A percentile compares a stretch with the other conserved stretches of the same genome.
Evolutionary conservation across 371 early-diverging fungal species (phyloP).

Genomic region (Synchytrium microbalum): DNA sequence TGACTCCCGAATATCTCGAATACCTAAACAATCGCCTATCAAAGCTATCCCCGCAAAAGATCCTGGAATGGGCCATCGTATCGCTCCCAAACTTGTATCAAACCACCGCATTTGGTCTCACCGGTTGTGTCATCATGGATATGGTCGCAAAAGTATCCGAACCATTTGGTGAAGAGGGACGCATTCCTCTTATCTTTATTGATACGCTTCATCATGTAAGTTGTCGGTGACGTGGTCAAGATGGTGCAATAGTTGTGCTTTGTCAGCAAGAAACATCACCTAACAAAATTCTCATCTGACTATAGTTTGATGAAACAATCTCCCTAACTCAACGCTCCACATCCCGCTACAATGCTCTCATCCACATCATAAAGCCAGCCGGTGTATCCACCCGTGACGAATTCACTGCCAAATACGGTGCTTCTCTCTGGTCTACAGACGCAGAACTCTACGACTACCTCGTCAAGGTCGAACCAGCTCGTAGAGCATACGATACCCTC

Average conservation of each 20-base stretch:
- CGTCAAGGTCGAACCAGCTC: constrained; percentile 88
- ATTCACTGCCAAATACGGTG: constrained; percentile 65
- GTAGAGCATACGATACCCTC: constrained; percentile 73
- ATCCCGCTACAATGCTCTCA: constrained; percentile 57
- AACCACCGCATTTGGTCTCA: constrained; percentile 87
- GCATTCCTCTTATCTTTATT: constrained; percentile 67
- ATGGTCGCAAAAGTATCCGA: constrained; percentile 55
- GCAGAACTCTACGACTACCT: constrained; percentile 79
- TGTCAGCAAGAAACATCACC: too few species aligned
- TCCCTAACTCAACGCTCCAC: constrained; percentile 59
- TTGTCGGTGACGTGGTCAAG: too few species aligned
- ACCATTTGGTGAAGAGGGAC: too few species aligned
- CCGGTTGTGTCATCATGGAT: constrained; percentile 72
- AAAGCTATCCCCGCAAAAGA: constrained; percentile 63
- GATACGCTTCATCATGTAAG: constrained; percentile 72
- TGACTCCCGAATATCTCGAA: constrained; percentile 55
- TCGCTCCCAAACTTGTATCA: constrained; percentile 75
- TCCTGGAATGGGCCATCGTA: constrained; percentile 81
- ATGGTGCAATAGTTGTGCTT: too few species aligned
- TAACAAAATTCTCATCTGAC: too few species aligned
- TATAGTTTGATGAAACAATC: too few species aligned
- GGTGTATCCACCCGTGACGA: constrained; percentile 50
- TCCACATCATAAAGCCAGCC: constrained; percentile 68
- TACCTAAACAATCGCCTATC: constrained; percentile 55
- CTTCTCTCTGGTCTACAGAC: constrained; percentile 71